Base-by-base conservation (phyloP, 2,329 filamentous ascomycete genomes). In the Colletotrichum sp. region DNA sequence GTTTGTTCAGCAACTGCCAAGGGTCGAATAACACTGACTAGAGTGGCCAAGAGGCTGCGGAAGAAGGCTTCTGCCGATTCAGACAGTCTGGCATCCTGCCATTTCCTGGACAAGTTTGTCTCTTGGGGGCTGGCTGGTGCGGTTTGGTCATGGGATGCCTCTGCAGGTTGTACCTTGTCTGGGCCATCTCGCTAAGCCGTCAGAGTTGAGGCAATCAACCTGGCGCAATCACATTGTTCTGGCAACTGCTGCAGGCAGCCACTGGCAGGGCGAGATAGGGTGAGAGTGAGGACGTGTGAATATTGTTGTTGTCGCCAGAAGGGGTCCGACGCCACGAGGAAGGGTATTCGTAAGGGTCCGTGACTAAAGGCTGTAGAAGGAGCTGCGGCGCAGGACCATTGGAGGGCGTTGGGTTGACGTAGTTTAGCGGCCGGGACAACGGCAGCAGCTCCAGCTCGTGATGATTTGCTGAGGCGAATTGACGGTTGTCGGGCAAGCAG, bases 131-230 rank as follows among this genome's bases (percentile, higher is more conserved):
- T 44, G 69, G 30, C 28, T 30, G 21, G 6, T 24, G 21, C 21
- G 32, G 26, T 44, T 49, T 52, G 21, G 72, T 57, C 39, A 67
- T 34, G 63, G 67, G 57, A 63, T 68, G 69, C 55, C 34, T 63
- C 67, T 57, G 60, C 69, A 68, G 64, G 44, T 28, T 26, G 30
- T 75, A 52, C 62, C 72, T 55, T 62, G 62, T 39, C 60, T 13
- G 15, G 24, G 18, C 44, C 63, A 72, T 72, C n/a, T 68, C 63
- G 69, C 69, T 66, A 64, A 75, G 49, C 55, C 26, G 30, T 63
- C 44, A 60, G 21, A 64, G 52, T 71, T 32, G 63, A 69, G 32
- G 55, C 55, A 72, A 72, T 75, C 69, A 72, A 63, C 32, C 13
- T 68, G 73, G 73, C 12, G 55, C 30, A 65, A 59, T 32, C 30